Evolutionary conservation across 257 asterid genomes (phyloP).

Genomic region (Nicotiana attenuata): DNA sequence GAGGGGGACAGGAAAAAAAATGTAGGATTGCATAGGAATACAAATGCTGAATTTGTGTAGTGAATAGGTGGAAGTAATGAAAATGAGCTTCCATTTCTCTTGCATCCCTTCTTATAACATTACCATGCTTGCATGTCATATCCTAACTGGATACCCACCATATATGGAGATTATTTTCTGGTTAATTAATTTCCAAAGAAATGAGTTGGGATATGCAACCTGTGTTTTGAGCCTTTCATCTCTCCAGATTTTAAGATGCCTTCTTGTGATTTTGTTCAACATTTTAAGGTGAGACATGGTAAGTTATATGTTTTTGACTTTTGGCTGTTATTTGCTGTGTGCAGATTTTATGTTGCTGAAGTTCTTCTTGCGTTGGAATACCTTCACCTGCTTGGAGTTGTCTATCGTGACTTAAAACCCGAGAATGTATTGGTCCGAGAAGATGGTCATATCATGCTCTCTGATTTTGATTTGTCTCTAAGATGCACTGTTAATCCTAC

Average conservation of each 20-base stretch:
- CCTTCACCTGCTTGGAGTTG: constrained; percentile 77
- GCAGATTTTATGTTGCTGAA: constrained; percentile 76
- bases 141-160: no score
- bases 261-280: background rate
- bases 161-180: background rate
- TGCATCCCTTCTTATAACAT: background rate
- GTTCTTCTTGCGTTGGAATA: constrained; percentile 75
- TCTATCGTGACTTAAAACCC: constrained; percentile 78
- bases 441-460: constrained; percentile 81
- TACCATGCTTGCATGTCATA: no score
- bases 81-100: background rate
- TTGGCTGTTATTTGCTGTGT: background rate
- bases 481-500: constrained; percentile 64
- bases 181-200: background rate
- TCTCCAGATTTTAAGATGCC: background rate
- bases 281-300: background rate
- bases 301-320: background rate
- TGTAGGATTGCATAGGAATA: background rate
- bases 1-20: background rate
- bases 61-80: background rate
- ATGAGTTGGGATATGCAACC: background rate
- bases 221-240: background rate
- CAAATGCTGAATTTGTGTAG: background rate
- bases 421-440: constrained; percentile 68
- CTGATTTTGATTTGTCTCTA: constrained; percentile 73